Conservation (phyloP, 495 filamentous ascomycete genomes). For the Podospora pseudopauciseta region DNA sequence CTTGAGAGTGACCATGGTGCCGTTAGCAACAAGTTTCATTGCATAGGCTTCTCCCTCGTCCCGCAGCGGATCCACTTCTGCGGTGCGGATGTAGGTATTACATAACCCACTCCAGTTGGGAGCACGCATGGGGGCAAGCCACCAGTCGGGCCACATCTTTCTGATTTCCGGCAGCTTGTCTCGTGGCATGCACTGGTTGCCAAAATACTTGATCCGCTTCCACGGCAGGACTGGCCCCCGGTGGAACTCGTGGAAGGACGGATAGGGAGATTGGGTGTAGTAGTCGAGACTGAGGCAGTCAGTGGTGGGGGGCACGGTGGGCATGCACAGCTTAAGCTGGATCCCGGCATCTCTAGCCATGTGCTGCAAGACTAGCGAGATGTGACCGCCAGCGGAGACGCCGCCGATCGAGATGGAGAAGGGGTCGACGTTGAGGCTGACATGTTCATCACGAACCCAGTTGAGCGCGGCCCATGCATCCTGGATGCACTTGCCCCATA, state of each 20-base stretch:
- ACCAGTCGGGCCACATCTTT: slow-evolving; percentile 36
- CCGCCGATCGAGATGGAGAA: slow-evolving; percentile 48
- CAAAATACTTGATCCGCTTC: slow-evolving; percentile 48
- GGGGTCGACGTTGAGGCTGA: slow-evolving; percentile 40
- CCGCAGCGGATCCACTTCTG: slow-evolving; percentile 47
- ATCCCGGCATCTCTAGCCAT: slow-evolving; percentile 47
- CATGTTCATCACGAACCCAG: slow-evolving; percentile 37
- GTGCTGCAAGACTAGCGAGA: slow-evolving; percentile 45
- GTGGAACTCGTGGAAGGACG: slow-evolving; percentile 44
- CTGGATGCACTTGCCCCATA: slow-evolving; percentile 46
- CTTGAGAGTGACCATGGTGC: slow-evolving; percentile 46
- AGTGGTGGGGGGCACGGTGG: slow-evolving; percentile 42
- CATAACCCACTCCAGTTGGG: slow-evolving; percentile 42
- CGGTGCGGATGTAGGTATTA: slow-evolving; percentile 48
- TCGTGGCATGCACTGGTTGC: slow-evolving; percentile 29
- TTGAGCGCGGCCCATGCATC: slow-evolving; percentile 46
- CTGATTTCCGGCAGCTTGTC: slow-evolving; percentile 22
- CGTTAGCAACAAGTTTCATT: slow-evolving; percentile 42
- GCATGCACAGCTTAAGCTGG: slow-evolving; percentile 40
- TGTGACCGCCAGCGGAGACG: slow-evolving; percentile 48
- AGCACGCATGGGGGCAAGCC: slow-evolving; percentile 39
- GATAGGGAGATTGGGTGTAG: slow-evolving; percentile 44
- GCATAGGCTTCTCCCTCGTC: slow-evolving; percentile 55
- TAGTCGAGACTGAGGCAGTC: slow-evolving; percentile 38
- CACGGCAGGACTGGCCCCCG: slow-evolving; percentile 47